phyloP scores from a whole-genome alignment of 805 yeast species.

The Hanseniaspora jakobsenii region DNA sequence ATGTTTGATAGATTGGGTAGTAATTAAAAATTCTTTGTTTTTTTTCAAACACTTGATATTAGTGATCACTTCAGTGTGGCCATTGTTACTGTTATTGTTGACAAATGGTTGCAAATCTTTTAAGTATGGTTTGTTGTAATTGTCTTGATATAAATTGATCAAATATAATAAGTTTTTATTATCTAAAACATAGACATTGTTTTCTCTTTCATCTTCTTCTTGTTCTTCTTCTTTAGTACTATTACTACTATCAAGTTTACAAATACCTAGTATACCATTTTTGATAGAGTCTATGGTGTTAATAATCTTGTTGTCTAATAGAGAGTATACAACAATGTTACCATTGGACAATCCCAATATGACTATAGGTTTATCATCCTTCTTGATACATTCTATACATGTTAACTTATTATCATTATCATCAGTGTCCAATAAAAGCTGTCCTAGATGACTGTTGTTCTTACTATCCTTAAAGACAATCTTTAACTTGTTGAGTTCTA shows the following conservation, averaged over 20 bases:
- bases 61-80: constrained; percentile 25
- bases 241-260: too few relatives aligned
- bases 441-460: neutral
- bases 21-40: neutral
- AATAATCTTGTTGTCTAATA: constrained; percentile 39
- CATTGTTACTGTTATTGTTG: constrained; percentile 26
- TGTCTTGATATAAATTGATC: too few relatives aligned
- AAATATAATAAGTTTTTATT: constrained; percentile 40
- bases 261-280: too few relatives aligned
- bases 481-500: neutral
- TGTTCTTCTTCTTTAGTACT: too few relatives aligned
- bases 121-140: too few relatives aligned
- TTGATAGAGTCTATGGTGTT: constrained; percentile 35
- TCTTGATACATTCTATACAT: constrained; percentile 33
- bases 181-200: constrained; percentile 46
- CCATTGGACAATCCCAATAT: constrained; percentile 62
- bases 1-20: constrained; percentile 14
- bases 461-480: neutral
- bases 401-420: neutral
- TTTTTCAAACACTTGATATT: constrained; percentile 1
- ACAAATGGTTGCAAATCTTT: constrained; percentile 23
- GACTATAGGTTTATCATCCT: constrained; percentile 41
- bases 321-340: constrained; percentile 46
- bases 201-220: too few relatives aligned
- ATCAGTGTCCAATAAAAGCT: neutral